Conservation (phyloP, 164 flowering plant genomes). For the Pachysandra terminalis region DNA sequence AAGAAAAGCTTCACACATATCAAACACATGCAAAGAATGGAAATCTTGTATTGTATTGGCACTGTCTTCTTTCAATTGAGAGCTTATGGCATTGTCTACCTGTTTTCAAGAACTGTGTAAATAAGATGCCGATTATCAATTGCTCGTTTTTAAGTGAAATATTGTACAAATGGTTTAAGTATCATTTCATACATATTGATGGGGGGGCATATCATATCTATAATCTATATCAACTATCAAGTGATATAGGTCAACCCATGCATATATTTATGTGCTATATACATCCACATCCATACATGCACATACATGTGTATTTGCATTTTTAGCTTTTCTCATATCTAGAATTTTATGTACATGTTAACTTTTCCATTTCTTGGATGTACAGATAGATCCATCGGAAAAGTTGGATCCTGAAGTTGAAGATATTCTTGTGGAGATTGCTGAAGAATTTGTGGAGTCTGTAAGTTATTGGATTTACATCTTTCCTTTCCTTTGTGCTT, state of each 20-base stretch:
- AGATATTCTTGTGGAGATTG: conserved; percentile 84
- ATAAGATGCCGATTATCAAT: too few relatives aligned
- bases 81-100: neutral
- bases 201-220: too few relatives aligned
- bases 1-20: too few relatives aligned
- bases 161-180: neutral
- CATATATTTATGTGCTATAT: too few relatives aligned
- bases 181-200: neutral
- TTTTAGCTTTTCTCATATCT: neutral
- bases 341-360: neutral
- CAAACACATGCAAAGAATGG: too few relatives aligned
- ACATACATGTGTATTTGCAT: neutral
- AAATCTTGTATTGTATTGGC: neutral
- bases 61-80: neutral
- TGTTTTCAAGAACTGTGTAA: too few relatives aligned
- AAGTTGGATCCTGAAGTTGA: conserved; percentile 86
- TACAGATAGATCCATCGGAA: conserved; percentile 89
- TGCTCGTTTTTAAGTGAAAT: too few relatives aligned
- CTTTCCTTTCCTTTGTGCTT: neutral
- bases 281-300: too few relatives aligned
- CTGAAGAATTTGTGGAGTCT: conserved; percentile 91
- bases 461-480: conserved; percentile 43
- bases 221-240: too few relatives aligned
- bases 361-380: neutral
- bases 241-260: too few relatives aligned